A percentile compares a stretch with the other conserved stretches of the same genome.
These are phyloP conservation scores for Globisporangium lucens DNA, from an alignment of 352 stramenopile genomes.

Conservation along the genomic window DNA sequence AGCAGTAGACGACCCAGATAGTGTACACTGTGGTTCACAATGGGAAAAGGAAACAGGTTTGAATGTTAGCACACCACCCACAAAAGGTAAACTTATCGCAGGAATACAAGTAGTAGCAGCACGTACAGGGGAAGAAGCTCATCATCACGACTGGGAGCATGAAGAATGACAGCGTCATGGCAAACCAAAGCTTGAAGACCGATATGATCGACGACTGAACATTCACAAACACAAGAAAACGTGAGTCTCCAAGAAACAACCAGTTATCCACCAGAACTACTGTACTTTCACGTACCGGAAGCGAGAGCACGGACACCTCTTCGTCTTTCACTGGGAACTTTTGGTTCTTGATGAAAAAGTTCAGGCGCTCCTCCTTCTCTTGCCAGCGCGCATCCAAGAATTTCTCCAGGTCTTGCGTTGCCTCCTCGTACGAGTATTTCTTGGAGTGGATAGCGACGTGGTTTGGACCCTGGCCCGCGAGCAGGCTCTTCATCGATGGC, in stretches of 20 bases:
- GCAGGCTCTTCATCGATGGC: constrained; percentile 76
- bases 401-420: constrained; percentile 38
- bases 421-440: constrained; percentile 68
- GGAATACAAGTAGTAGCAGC: background rate
- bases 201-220: constrained; percentile 52
- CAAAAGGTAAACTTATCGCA: background rate
- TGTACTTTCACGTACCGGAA: constrained; percentile 17
- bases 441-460: constrained; percentile 55
- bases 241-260: too few species aligned
- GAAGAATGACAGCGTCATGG: constrained; percentile 58
- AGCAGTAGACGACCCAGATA: constrained; percentile 79
- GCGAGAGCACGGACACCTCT: constrained; percentile 35
- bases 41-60: background rate
- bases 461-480: constrained; percentile 49
- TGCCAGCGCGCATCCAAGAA: constrained; percentile 73
- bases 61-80: background rate
- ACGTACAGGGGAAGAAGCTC: constrained; percentile 76
- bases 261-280: constrained; percentile 2
- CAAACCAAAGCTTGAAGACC: constrained; percentile 75
- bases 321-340: constrained; percentile 41
- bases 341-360: constrained; percentile 77
- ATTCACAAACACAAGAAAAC: background rate
- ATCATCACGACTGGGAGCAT: constrained; percentile 73
- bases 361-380: constrained; percentile 72
- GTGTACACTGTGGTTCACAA: constrained; percentile 54